These are phyloP conservation scores for Melanopsichium pennsylvanicum DNA, from an alignment of 1,284 basidiomycete species.

Conservation along the genomic window DNA sequence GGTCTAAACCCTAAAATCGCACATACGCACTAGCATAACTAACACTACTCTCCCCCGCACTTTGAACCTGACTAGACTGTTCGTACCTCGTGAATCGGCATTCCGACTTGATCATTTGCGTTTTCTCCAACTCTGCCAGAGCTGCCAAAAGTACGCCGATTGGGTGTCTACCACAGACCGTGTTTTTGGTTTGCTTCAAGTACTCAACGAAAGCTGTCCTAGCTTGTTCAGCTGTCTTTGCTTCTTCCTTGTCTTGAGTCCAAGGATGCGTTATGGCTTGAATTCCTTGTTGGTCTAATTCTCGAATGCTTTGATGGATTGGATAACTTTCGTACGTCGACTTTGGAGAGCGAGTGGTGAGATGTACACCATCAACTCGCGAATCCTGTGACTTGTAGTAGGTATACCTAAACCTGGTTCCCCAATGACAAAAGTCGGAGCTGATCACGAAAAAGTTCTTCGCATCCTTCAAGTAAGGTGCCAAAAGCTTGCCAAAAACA, in stretches of 20 bases:
- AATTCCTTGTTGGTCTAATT: slow-evolving; percentile 82
- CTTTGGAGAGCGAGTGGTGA: slow-evolving; percentile 9
- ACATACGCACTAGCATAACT: slow-evolving; percentile 87
- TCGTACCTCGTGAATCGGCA: slow-evolving; percentile 60
- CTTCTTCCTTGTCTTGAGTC: slow-evolving; percentile 48
- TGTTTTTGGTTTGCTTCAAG: slow-evolving; percentile 84
- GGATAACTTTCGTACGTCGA: slow-evolving; percentile 16
- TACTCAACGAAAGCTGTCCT: slow-evolving; percentile 70
- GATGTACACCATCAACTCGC: slow-evolving; percentile 61
- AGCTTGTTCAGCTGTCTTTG: slow-evolving; percentile 45
- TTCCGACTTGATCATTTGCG: slow-evolving; percentile 59
- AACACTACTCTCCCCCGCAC: slow-evolving; percentile 82
- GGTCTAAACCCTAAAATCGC: slow-evolving; percentile 7
- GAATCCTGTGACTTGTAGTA: slow-evolving; percentile 79
- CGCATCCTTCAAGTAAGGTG: slow-evolving; percentile 78
- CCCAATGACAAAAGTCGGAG: slow-evolving; percentile 99
- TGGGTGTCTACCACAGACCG: slow-evolving; percentile 94
- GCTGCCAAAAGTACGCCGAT: slow-evolving; percentile 89
- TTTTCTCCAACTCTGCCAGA: slow-evolving; percentile 73
- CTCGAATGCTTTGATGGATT: slow-evolving; percentile 73
- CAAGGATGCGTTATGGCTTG: slow-evolving; percentile 72
- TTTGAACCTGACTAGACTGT: slow-evolving; percentile 82
- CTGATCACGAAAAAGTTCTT: slow-evolving; percentile 90
- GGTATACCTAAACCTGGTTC: slow-evolving; percentile 78
- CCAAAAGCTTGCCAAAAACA: slow-evolving; percentile 76